Base-by-base conservation (phyloP, 306 rosid species). In the Malus asiatica region DNA sequence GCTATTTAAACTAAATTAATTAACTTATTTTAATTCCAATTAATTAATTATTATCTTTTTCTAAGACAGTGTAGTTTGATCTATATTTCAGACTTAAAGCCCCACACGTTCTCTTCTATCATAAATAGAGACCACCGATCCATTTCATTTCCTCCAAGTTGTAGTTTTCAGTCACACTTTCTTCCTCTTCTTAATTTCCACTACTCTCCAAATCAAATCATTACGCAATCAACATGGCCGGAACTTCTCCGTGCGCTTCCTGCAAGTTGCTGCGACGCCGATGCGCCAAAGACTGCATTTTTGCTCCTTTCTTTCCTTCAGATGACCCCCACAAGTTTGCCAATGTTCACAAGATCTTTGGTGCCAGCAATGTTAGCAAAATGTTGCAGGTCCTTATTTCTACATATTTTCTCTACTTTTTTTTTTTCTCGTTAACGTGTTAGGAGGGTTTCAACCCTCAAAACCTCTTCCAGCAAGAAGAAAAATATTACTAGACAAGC, bases 281-380 rank as follows among this genome's bases (percentile, higher is more conserved):
- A 16, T 95, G 98, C 35, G 81, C 91, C 80, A 86, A 84, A 58
- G 92, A 95, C 77, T 95, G 98, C 89, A 80, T 83, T 60, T 95
- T 95, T 25, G 93, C 97, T 19, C 98, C 98, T 29, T 95, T 89
- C 73, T 95, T 95, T 20, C 93, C 97, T 45, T 79, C 97, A 27
- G 90, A 95, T 62, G 96, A 95, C 51, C 97, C 97, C 18, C 93
- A 89, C 71, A 95, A 89, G 83, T 95, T 95, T 65, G 92, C 93
- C 76, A 89, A 87, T 35, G 98, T 95, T 74, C 98, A 95, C 84
- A 95, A 92, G 84, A 92, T 95, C 81, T 95, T 92, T 44, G 98
- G 98, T 22, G 98, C 98, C 16, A 95, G 98, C 89, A 95, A 95
- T 70, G 90, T 95, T 46, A 87, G 97, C 90, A 95, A 95, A 84